Evolutionary conservation across 208 protist species (phyloP).

Genomic region (Acanthamoeba sp.): DNA sequence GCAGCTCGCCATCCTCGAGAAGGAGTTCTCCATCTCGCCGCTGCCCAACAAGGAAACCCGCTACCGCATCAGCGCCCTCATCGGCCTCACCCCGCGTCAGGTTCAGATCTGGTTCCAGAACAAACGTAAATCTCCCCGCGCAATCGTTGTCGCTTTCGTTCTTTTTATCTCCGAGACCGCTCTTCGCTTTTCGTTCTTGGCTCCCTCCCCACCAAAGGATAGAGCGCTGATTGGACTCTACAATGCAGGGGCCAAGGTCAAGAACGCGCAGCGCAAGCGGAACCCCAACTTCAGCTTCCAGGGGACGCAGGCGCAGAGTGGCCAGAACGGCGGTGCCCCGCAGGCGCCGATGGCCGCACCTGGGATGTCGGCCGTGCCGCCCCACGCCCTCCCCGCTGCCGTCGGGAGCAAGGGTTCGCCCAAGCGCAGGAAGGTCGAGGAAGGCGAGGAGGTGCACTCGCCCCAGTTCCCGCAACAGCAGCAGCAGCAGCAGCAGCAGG

Average conservation of each 20-base stretch:
- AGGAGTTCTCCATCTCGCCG: slow-evolving; percentile 76
- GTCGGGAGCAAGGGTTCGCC: not conserved
- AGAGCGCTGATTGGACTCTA: not conserved
- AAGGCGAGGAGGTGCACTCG: slow-evolving; percentile 11
- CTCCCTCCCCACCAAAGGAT: not conserved
- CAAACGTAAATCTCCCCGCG: slow-evolving; percentile 39
- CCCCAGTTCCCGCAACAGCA: not conserved
- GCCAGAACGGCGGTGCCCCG: not conserved
- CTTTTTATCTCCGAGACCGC: not conserved
- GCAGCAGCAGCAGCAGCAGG: not conserved
- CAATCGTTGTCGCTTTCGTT: not conserved
- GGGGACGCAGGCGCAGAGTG: not conserved
- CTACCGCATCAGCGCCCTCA: slow-evolving; percentile 17
- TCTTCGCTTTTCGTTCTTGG: not conserved
- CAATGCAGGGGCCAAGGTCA: slow-evolving; percentile 64
- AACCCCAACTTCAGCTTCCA: slow-evolving; percentile 69
- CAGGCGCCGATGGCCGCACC: not conserved
- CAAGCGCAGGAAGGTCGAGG: slow-evolving; percentile 37
- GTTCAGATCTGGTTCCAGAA: slow-evolving; percentile 78
- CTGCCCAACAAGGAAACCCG: slow-evolving; percentile 70
- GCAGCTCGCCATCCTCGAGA: slow-evolving; percentile 69
- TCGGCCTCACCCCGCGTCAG: slow-evolving; percentile 64
- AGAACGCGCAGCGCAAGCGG: slow-evolving; percentile 68
- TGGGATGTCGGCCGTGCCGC: not conserved
- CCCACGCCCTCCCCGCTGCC: not conserved